Evolutionary conservation across 371 early-diverging fungal genomes (phyloP), one percentile per base, ranked within the genome.

Genomic region (Saksenaea oblongispora): DNA sequence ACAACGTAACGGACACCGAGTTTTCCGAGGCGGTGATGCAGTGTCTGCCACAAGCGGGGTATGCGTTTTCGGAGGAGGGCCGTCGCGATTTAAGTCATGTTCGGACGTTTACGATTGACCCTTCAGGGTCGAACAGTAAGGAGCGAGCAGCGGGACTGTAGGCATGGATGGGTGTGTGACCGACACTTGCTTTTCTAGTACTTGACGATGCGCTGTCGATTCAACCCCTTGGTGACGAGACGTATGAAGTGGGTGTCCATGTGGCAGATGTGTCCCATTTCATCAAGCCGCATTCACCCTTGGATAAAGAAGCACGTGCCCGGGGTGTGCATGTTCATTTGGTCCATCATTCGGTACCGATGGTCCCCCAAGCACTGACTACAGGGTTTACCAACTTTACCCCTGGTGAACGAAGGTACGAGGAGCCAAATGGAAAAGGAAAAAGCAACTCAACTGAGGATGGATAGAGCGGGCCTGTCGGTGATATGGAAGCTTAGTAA

Each of bases 251-350:
- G 35, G 97, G 95, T 56, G 95, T 96, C 15, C 98, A 99, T 72
- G 95, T 99, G 72, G 97, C 98, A 57, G 99, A 99, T 76, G 98
- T 98, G 5, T 87, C 95, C 9, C 88, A 95, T 76, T 99, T 97
- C 83, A 95, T 99, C 34, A 79, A 84, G 62, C 87, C 88, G 28
- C 87, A 85, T 63, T 89, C 93, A 10, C 85, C 89, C 0, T 75
- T 99, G 79, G 99, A 99, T 74, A 80, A 84, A 54, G 97, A 97
- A 64, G 99, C 99, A 2, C 80, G 83, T 28, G 75, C 90, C 4
- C 85, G 98, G 59, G 92, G 92, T 11, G 99, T 98, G 11, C 93
- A 97, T 9, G 94, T 96, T 15, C 98, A 99, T 72, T 75, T 99
- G 53, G 86, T 91, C 24, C 88, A 94, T 55, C 84, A 88, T 59